These are phyloP conservation scores for Xylariomycetidae sp. DNA, from an alignment of 2,329 filamentous ascomycete genomes.

Conservation along the genomic window DNA sequence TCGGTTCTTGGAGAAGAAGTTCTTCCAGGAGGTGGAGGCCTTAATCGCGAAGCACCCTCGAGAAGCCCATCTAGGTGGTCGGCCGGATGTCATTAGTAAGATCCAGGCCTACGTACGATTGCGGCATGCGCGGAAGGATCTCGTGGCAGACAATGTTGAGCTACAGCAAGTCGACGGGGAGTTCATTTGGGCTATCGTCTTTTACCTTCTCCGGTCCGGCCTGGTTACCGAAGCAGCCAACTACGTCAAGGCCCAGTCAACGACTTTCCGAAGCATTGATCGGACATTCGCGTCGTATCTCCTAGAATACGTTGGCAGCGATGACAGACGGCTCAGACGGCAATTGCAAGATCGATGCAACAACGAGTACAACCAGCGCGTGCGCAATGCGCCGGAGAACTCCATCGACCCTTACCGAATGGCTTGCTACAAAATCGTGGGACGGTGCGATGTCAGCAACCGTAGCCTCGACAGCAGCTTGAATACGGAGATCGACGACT, in stretches of 20 bases:
- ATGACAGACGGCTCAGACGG: constrained; percentile 69
- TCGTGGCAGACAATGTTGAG: constrained; percentile 74
- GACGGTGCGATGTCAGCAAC: constrained; percentile 64
- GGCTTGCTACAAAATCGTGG: constrained; percentile 97
- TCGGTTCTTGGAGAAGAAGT: constrained; percentile 72
- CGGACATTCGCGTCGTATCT: constrained; percentile 86
- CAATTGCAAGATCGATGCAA: constrained; percentile 83
- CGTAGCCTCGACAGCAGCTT: constrained; percentile 57
- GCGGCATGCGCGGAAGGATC: constrained; percentile 71
- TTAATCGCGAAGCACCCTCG: constrained; percentile 76
- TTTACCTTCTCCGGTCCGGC: constrained; percentile 82
- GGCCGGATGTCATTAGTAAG: constrained; percentile 83
- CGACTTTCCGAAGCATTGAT: constrained; percentile 83
- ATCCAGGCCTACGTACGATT: constrained; percentile 88
- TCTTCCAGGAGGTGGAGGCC: constrained; percentile 70
- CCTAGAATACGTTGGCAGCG: constrained; percentile 70
- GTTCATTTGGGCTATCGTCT: constrained; percentile 90
- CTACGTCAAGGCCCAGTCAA: constrained; percentile 75
- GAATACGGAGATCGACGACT: constrained; percentile 61
- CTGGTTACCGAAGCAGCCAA: constrained; percentile 77
- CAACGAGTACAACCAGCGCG: constrained; percentile 81
- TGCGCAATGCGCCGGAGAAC: constrained; percentile 77
- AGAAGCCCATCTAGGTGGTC: constrained; percentile 83
- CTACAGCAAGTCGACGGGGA: constrained; percentile 76
- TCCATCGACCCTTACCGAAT: constrained; percentile 91